Percentiles rank a stretch among this genome's conserved stretches.
phyloP scores from a whole-genome alignment of 257 asterid species.

The Ajuga chamaepitys region DNA sequence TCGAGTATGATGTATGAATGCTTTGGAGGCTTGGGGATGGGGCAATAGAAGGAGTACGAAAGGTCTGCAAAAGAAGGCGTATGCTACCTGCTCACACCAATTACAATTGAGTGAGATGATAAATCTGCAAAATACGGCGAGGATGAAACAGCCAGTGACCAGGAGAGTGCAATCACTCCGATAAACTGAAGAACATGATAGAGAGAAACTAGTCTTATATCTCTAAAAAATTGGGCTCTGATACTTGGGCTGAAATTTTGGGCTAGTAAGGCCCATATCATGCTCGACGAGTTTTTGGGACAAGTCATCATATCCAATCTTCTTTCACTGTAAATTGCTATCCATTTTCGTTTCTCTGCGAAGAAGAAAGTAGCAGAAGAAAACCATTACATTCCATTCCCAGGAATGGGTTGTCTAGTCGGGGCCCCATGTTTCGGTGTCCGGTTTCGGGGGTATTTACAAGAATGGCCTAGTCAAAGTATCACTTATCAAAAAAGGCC shows the following conservation, averaged over 20 bases:
- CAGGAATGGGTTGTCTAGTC: conserved; percentile 36
- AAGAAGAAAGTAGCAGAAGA: neutral
- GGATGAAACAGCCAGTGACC: too few species aligned
- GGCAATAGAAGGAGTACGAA: neutral
- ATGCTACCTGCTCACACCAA: neutral
- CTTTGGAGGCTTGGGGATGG: neutral
- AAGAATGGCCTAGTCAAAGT: too few species aligned
- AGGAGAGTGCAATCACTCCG: too few species aligned
- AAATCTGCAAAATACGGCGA: too few species aligned
- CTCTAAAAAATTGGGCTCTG: neutral
- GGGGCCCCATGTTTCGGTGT: conserved; percentile 44
- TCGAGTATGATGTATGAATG: neutral
- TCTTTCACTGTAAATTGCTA: neutral
- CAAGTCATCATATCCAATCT: neutral
- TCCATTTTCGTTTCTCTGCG: neutral
- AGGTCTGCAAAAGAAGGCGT: neutral
- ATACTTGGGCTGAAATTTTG: neutral
- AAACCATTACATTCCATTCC: neutral
- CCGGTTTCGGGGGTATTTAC: too few species aligned
- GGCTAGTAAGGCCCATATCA: neutral
- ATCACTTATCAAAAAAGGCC: too few species aligned
- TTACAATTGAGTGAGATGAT: neutral
- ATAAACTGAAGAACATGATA: too few species aligned
- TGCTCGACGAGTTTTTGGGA: neutral
- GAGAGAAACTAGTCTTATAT: too few species aligned